A percentile compares a stretch with the other conserved stretches of the same genome.
Evolutionary conservation across 768 basidiomycete species (phyloP).

Genomic region (Pleurotus citrinopileatus): DNA sequence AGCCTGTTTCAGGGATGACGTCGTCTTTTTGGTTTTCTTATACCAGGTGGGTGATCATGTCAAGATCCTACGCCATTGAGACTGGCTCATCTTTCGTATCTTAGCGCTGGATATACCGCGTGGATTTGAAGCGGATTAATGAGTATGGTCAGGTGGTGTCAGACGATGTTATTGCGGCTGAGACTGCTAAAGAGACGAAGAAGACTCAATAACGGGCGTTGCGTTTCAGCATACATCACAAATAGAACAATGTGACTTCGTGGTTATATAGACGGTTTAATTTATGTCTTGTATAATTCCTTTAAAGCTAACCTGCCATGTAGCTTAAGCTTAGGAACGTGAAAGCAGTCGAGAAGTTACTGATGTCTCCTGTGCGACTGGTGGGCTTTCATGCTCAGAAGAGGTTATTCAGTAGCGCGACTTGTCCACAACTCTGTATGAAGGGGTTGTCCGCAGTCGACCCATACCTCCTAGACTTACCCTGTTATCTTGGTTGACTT

Average conservation of each 20-base stretch:
- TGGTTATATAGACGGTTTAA: too few species aligned
- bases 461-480: too few species aligned
- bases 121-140: conserved; percentile 93
- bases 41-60: conserved; percentile 67
- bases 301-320: too few species aligned
- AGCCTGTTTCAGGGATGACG: conserved; percentile 86
- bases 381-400: neutral
- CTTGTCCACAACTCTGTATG: too few species aligned
- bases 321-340: too few species aligned
- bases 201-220: conserved; percentile 36
- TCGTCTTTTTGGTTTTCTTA: conserved; percentile 88
- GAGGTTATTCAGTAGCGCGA: too few species aligned
- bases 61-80: neutral
- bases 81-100: conserved; percentile 16
- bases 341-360: neutral
- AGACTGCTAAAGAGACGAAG: conserved; percentile 47
- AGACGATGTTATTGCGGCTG: conserved; percentile 40
- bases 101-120: conserved; percentile 95
- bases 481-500: too few species aligned
- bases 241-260: too few species aligned
- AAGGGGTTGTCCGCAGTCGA: too few species aligned
- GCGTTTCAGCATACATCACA: too few species aligned
- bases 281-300: too few species aligned
- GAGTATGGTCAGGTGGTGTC: conserved; percentile 89
- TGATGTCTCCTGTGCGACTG: neutral